These are phyloP conservation scores for Scortechinia acanthostroma DNA, from an alignment of 2,329 filamentous ascomycete species.

Conservation along the genomic window DNA sequence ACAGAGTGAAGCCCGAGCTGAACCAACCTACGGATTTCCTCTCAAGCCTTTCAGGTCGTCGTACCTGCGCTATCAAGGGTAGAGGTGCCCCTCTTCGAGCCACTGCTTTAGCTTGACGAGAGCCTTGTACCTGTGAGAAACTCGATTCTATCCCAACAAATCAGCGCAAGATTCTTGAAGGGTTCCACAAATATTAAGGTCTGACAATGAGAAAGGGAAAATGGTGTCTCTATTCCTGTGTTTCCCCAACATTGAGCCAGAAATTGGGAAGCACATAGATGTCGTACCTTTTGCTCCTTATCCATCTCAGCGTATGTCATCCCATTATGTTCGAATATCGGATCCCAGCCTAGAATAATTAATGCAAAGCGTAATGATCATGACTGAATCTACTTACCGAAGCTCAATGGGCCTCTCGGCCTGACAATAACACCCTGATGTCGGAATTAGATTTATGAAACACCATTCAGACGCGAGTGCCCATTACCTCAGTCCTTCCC, in stretches of 20 bases:
- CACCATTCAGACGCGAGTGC: not conserved
- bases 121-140: not conserved
- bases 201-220: no score
- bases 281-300: not conserved
- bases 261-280: not conserved
- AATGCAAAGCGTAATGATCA: constrained; percentile 44
- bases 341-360: constrained; percentile 96
- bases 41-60: no score
- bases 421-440: no score
- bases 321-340: constrained; percentile 88
- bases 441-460: not conserved
- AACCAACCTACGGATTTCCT: no score
- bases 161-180: not conserved
- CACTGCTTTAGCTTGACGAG: not conserved
- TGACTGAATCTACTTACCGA: no score
- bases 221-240: no score
- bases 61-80: no score
- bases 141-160: not conserved
- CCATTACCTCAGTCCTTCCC: constrained; percentile 70
- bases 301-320: constrained; percentile 42
- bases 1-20: no score
- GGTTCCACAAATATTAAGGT: not conserved
- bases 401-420: no score
- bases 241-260: not conserved
- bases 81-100: no score